Conservation (phyloP, 371 early-diverging fungal genomes). For the Polyrhizophydium stewartii region DNA sequence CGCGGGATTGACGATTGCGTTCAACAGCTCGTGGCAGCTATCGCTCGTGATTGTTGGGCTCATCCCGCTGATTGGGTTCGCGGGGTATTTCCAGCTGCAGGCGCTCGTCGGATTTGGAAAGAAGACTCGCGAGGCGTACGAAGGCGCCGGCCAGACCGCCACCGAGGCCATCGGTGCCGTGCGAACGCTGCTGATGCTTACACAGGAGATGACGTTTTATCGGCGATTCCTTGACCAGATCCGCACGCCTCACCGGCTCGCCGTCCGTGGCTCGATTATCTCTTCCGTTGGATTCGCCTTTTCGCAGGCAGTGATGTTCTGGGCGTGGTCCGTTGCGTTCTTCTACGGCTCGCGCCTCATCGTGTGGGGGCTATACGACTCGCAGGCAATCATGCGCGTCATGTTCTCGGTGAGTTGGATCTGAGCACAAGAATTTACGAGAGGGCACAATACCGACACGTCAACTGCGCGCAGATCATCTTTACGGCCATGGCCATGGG, state of each 20-base stretch:
- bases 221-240: constrained; percentile 17
- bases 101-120: constrained; percentile 26
- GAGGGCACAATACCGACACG: no score
- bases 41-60: constrained; percentile 47
- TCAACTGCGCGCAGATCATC: no score
- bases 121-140: constrained; percentile 32
- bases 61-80: constrained; percentile 20
- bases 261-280: constrained; percentile 24
- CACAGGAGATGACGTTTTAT: constrained; percentile 55
- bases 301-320: constrained; percentile 22
- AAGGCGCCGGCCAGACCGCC: constrained; percentile 65
- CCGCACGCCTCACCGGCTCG: constrained; percentile 26
- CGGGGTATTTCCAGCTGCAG: constrained; percentile 13
- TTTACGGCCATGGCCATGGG: constrained; percentile 32
- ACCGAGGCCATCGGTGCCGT: constrained; percentile 84
- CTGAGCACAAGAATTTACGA: no score
- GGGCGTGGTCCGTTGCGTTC: constrained; percentile 36
- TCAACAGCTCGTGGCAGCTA: constrained; percentile 74
- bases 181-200: constrained; percentile 80
- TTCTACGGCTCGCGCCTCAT: constrained; percentile 33
- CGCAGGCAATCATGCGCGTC: constrained; percentile 22
- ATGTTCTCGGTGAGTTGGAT: no score
- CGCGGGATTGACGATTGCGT: constrained; percentile 66
- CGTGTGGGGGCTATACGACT: constrained; percentile 12
- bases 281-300: constrained; percentile 29